Percentiles rank a stretch among this genome's conserved stretches.
Conservation (phyloP, 129 eudicot species). For the Deinandra increscens region DNA sequence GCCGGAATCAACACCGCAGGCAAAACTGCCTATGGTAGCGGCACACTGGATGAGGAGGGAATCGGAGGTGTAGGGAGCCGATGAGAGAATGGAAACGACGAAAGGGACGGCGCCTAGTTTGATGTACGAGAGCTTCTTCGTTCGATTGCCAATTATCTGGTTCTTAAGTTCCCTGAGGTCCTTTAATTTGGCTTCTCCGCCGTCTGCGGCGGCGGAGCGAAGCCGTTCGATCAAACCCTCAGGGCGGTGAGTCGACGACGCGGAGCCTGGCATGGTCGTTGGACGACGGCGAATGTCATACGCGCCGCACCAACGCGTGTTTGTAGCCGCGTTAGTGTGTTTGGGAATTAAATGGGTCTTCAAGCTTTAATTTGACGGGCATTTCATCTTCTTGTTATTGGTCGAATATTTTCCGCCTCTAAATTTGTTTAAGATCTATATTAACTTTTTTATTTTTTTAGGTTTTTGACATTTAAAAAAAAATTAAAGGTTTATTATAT, state of each 20-base stretch:
- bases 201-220: slow-evolving; percentile 43
- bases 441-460: no score
- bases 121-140: slow-evolving; percentile 70
- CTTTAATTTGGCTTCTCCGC: slow-evolving; percentile 58
- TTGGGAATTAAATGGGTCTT: slow-evolving; percentile 7
- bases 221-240: slow-evolving; percentile 65
- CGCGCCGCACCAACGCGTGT: slow-evolving; percentile 41
- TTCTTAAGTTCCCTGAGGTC: slow-evolving; percentile 78
- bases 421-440: background rate
- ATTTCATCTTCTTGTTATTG: slow-evolving; percentile 7
- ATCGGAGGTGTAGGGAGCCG: slow-evolving; percentile 41
- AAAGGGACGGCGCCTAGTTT: slow-evolving; percentile 84
- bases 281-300: slow-evolving; percentile 45
- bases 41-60: slow-evolving; percentile 63
- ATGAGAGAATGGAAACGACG: slow-evolving; percentile 62
- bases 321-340: slow-evolving; percentile 28
- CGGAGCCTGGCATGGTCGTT: slow-evolving; percentile 52
- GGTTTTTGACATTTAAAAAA: no score
- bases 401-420: slow-evolving; percentile 23
- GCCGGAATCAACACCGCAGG: slow-evolving; percentile 83
- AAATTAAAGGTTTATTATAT: no score
- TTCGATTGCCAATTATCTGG: slow-evolving; percentile 87
- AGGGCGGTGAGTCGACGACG: slow-evolving; percentile 55
- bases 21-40: slow-evolving; percentile 88
- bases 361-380: slow-evolving; percentile 6